These are phyloP conservation scores for Eutrema heterophyllum DNA, from an alignment of 345 rosid genomes.

Conservation along the genomic window DNA sequence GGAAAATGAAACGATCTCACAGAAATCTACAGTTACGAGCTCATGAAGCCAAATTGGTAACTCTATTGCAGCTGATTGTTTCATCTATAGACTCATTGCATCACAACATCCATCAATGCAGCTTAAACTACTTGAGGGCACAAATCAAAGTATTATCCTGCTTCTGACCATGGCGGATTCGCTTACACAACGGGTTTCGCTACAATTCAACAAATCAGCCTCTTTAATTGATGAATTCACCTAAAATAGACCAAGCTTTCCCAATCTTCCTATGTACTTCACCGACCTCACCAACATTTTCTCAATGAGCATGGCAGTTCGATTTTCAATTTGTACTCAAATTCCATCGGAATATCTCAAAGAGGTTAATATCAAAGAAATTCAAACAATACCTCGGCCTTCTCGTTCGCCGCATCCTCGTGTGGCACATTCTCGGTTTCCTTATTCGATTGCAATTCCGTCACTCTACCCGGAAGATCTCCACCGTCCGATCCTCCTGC, in stretches of 20 bases:
- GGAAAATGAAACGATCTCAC: background rate
- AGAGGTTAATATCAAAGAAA: background rate
- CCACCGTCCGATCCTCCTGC: conserved; percentile 21
- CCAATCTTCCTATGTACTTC: background rate
- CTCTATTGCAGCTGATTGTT: background rate
- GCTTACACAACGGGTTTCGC: background rate
- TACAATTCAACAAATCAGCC: background rate
- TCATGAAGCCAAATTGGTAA: background rate
- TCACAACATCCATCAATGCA: background rate
- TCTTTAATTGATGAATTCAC: background rate
- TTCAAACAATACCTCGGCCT: conserved; percentile 30
- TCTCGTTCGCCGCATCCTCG: conserved; percentile 20
- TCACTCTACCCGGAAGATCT: conserved; percentile 8
- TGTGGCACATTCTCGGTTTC: conserved; percentile 9
- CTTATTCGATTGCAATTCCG: conserved; percentile 1
- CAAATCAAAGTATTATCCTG: background rate
- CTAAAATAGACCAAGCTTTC: background rate
- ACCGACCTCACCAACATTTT: background rate
- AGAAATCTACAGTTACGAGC: background rate
- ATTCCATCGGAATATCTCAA: background rate
- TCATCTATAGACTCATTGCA: background rate
- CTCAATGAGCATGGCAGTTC: background rate
- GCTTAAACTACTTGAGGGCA: background rate
- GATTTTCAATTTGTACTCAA: background rate
- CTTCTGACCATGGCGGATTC: background rate